A percentile compares a stretch with the other conserved stretches of the same genome.
Conservation (phyloP, 164 flowering plant genomes). For the Euptelea pleiosperma region DNA sequence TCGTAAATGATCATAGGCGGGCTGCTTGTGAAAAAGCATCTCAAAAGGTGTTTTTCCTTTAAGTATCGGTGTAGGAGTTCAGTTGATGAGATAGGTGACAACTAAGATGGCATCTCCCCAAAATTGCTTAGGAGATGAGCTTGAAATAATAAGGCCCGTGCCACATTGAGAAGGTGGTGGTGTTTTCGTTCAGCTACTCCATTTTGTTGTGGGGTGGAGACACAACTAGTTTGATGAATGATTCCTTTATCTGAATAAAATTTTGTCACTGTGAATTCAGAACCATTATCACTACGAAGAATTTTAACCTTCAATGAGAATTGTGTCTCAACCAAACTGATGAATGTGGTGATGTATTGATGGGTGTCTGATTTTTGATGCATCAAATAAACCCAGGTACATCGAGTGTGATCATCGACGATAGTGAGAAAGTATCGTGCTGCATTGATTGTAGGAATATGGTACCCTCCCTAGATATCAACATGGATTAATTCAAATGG, state of each 20-base stretch:
- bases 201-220: constrained; percentile 20
- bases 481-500: constrained; percentile 18
- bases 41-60: constrained; percentile 20
- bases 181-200: constrained; percentile 17
- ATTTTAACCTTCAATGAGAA: constrained; percentile 4
- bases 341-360: constrained; percentile 10
- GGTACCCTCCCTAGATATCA: constrained; percentile 6
- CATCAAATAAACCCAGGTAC: constrained; percentile 24
- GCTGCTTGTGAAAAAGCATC: constrained; percentile 13
- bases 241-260: constrained; percentile 7
- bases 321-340: constrained; percentile 11
- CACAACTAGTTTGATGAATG: constrained; percentile 20
- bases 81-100: constrained; percentile 21
- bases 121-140: constrained; percentile 14
- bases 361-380: constrained; percentile 8
- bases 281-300: constrained; percentile 21
- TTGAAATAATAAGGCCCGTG: constrained; percentile 17
- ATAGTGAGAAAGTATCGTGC: constrained; percentile 14
- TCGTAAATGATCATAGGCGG: constrained; percentile 4
- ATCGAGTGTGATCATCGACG: constrained; percentile 20
- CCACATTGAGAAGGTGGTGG: constrained; percentile 12
- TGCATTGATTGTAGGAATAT: background rate
- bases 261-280: too few relatives aligned
- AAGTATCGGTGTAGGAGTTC: constrained; percentile 13
- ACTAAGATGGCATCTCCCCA: constrained; percentile 20